Conservation (phyloP, 371 early-diverging fungal genomes). For the Mucor indicus region DNA sequence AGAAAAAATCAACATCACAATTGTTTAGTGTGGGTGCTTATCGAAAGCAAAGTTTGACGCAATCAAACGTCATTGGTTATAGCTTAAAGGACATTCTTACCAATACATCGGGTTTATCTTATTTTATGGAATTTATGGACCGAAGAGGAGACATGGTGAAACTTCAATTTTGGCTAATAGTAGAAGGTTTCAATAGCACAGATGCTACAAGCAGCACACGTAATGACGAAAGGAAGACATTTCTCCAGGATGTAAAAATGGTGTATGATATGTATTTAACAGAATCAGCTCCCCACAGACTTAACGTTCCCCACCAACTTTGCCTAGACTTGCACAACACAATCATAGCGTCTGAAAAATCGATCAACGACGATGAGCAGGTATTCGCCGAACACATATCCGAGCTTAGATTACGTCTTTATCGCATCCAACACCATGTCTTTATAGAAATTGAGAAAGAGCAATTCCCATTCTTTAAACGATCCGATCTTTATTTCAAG, state of each 20-base stretch:
- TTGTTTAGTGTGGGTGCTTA: constrained; percentile 15
- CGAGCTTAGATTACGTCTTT: constrained; percentile 26
- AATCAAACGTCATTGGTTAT: constrained; percentile 15
- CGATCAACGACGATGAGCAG: not conserved
- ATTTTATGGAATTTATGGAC: constrained; percentile 85
- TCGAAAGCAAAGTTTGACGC: constrained; percentile 21
- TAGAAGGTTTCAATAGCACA: constrained; percentile 63
- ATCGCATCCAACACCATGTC: constrained; percentile 51
- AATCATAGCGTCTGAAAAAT: constrained; percentile 17
- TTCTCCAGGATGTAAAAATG: constrained; percentile 58
- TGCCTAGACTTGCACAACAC: constrained; percentile 21
- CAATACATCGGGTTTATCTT: constrained; percentile 67
- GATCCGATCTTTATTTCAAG: constrained; percentile 66
- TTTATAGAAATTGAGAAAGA: constrained; percentile 62
- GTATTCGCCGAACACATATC: constrained; percentile 8
- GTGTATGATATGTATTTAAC: constrained; percentile 73
- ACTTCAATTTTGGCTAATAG: constrained; percentile 76
- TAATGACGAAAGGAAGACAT: constrained; percentile 28
- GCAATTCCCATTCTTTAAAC: constrained; percentile 63
- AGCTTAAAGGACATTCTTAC: constrained; percentile 54
- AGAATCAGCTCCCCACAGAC: constrained; percentile 43
- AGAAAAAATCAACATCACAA: constrained; percentile 25
- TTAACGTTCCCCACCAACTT: constrained; percentile 32
- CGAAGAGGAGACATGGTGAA: constrained; percentile 60
- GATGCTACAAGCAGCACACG: constrained; percentile 3